Conservation (phyloP, 225 moss, liverwort and hornwort genomes). For the Ulota crispa region DNA sequence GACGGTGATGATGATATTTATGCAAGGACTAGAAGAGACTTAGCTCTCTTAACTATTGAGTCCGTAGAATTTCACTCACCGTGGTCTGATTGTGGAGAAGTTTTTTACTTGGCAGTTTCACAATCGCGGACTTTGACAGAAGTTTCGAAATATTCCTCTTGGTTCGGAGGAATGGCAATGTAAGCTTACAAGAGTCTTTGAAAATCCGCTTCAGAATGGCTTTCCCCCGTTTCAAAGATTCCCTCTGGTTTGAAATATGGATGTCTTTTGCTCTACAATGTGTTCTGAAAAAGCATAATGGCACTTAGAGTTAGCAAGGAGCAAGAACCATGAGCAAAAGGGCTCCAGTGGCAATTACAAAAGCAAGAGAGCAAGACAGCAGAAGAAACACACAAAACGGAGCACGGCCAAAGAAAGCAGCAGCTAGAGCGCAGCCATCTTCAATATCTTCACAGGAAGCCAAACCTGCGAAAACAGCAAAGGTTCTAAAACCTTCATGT, state of each 20-base stretch:
- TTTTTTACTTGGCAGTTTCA: neutral
- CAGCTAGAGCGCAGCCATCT: neutral
- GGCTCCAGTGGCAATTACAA: neutral
- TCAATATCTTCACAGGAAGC: neutral
- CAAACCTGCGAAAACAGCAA: neutral
- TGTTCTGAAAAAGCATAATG: neutral
- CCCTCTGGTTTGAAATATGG: neutral
- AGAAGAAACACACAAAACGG: conserved; percentile 7
- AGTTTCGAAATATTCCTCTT: neutral
- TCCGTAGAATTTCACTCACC: neutral
- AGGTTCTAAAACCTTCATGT: neutral
- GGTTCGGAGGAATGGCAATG: too few relatives aligned
- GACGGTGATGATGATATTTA: neutral
- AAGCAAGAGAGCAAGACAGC: neutral
- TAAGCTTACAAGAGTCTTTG: neutral
- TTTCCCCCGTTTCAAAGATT: neutral
- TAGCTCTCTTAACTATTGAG: neutral
- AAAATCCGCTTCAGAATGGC: neutral
- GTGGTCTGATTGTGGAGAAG: neutral
- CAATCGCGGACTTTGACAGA: neutral
- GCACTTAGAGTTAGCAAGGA: neutral
- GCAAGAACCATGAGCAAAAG: neutral
- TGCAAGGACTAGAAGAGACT: neutral
- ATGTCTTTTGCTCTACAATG: neutral
- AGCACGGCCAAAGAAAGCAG: conserved; percentile 3